Base-by-base conservation (phyloP, 2,329 filamentous ascomycete species). In the Paecilomyces sp. region DNA sequence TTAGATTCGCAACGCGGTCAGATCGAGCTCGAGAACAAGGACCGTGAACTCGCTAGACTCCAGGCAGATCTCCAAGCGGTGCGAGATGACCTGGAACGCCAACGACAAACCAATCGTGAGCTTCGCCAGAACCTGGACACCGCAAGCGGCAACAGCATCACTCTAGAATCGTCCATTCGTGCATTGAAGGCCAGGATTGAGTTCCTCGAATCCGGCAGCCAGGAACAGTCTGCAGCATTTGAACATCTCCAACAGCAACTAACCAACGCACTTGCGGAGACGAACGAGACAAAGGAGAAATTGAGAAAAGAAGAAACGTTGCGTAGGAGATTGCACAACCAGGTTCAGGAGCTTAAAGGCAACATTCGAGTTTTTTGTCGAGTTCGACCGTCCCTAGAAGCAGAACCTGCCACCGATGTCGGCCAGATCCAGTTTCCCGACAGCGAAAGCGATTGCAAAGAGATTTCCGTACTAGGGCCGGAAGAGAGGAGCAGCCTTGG, bases 311-410 rank as follows among this genome's bases (percentile, higher is more conserved):
- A 97, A 71, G 94, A 99, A 76, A 94, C 90, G 0, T 81, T 96
- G 56, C 86, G 94, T 13, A 85, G 94, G 24, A 93, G 95, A 66
- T 83, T 99, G 0, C 96, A 97, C 79, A 97, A 97, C 75, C 94
- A 96, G 73, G 93, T 99, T 54, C 92, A 99, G 73, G 94, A 99
- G 71, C 84, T 99, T 61, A 97, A 96, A 74, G 94, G 94, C 68
- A 99, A 99, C 71, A 99, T 99, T 69, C 89, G 94, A 22, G 94
- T 99, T 65, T 99, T 99, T 85, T 97, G 93, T 71, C 87, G 94
- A 71, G 93, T 97, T 30, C 88, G 95, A 50, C 94, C 94, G 1
- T 80, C 88, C 0, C 79, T 89, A 24, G 80, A 80, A 25, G 74
- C 78, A 0, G 87, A 89, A 60, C 68, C 71, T 7, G 75, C 76